Percentiles rank a stretch among this genome's conserved stretches.
These are phyloP conservation scores for Neurospora cerealis DNA, from an alignment of 495 filamentous ascomycete genomes.

Conservation along the genomic window DNA sequence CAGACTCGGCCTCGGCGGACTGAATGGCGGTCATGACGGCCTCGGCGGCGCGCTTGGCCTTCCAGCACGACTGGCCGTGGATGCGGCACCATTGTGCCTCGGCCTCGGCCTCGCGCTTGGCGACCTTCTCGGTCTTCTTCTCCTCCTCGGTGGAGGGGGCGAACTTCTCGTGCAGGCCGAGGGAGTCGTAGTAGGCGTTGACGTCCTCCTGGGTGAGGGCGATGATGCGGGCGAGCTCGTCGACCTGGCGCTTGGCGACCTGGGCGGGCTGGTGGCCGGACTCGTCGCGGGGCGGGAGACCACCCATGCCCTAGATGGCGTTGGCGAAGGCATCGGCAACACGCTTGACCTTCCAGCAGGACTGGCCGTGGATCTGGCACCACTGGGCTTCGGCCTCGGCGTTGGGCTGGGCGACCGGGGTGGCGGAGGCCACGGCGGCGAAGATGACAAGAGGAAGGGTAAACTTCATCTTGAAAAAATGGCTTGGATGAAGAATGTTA, in stretches of 20 bases:
- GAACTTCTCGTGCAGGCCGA: constrained; percentile 6
- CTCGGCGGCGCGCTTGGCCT: constrained; percentile 24
- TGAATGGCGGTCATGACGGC: constrained; percentile 24
- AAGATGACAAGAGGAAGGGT: constrained; percentile 23
- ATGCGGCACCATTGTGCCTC: constrained; percentile 14
- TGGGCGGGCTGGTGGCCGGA: constrained; percentile 5
- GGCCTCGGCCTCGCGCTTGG: constrained; percentile 18
- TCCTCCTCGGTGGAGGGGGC: constrained; percentile 3
- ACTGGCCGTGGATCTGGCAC: constrained; percentile 22
- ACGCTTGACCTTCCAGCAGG: constrained; percentile 29
- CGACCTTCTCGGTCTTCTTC: not conserved
- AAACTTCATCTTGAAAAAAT: constrained; percentile 28
- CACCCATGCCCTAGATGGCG: constrained; percentile 9
- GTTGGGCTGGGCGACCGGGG: constrained; percentile 13
- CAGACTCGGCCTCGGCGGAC: not conserved
- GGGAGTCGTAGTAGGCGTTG: constrained; percentile 14
- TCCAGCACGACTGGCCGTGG: constrained; percentile 26
- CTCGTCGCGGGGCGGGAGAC: constrained; percentile 13
- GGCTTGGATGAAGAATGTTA: constrained; percentile 1
- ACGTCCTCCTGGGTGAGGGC: constrained; percentile 19
- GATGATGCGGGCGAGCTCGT: constrained; percentile 20
- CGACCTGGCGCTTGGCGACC: constrained; percentile 17
- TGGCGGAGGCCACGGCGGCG: constrained; percentile 16
- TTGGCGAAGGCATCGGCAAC: constrained; percentile 25
- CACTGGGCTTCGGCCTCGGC: constrained; percentile 17